Conservation (phyloP, 208 protist genomes). For the Trypanosoma scelopori region DNA sequence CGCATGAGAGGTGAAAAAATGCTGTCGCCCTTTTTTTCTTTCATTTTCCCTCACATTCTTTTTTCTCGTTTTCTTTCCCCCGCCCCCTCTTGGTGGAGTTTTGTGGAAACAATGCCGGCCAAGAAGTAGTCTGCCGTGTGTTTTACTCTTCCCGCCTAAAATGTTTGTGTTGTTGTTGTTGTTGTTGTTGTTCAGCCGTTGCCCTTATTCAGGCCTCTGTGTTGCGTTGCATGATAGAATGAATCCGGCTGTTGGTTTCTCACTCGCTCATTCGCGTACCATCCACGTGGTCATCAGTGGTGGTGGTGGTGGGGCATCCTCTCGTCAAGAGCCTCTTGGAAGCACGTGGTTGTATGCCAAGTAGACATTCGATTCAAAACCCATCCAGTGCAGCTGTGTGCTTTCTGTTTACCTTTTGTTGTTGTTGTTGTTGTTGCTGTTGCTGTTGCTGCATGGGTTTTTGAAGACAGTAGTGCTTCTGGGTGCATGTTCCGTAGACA, state of each 20-base stretch:
- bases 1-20: not conserved
- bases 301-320: no score
- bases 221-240: not conserved
- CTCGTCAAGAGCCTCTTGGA: no score
- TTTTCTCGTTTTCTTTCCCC: not conserved
- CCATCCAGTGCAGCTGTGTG: not conserved
- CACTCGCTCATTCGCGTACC: no score
- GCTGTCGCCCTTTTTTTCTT: conserved; percentile 1
- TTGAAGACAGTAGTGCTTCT: not conserved
- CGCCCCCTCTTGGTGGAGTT: not conserved
- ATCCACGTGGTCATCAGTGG: no score
- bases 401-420: no score
- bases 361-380: not conserved
- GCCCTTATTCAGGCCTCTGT: not conserved
- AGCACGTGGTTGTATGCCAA: no score
- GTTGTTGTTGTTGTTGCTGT: not conserved
- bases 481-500: not conserved
- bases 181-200: not conserved
- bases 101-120: not conserved
- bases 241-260: no score
- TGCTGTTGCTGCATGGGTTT: not conserved
- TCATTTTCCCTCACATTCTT: not conserved
- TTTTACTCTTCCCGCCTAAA: not conserved
- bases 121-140: no score
- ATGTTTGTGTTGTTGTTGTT: no score